Conservation (phyloP, 495 filamentous ascomycete genomes). For the Peziza echinospora region DNA sequence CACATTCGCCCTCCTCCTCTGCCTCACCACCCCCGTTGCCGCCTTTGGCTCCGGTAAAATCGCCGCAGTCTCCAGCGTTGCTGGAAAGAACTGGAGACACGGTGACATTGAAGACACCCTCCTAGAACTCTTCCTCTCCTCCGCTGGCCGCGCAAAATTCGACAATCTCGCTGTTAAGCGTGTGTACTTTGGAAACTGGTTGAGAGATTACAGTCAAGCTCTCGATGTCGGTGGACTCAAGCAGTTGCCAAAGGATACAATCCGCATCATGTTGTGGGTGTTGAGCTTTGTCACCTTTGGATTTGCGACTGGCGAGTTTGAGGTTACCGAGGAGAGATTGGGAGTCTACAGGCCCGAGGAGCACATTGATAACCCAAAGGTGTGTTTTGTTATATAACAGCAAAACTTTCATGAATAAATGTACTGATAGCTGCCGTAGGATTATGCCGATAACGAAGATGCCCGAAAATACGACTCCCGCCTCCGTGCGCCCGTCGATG, state of each 20-base stretch:
- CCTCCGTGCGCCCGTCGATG: slow-evolving; percentile 63
- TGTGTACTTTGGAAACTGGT: slow-evolving; percentile 82
- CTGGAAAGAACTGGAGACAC: slow-evolving; percentile 85
- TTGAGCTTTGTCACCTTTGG: slow-evolving; percentile 44
- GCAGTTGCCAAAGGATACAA: slow-evolving; percentile 68
- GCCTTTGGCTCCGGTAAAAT: slow-evolving; percentile 86
- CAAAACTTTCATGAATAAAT: too few species aligned
- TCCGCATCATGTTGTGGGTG: slow-evolving; percentile 48
- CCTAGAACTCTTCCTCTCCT: slow-evolving; percentile 49
- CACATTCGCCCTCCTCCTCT: slow-evolving; percentile 36
- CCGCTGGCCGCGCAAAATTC: slow-evolving; percentile 54
- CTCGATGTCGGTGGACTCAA: slow-evolving; percentile 80
- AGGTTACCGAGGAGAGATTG: slow-evolving; percentile 67
- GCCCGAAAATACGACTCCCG: slow-evolving; percentile 58
- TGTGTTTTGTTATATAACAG: too few species aligned
- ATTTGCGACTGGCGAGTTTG: slow-evolving; percentile 73
- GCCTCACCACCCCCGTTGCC: slow-evolving; percentile 31
- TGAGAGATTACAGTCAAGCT: slow-evolving; percentile 61
- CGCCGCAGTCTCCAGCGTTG: slow-evolving; percentile 50
- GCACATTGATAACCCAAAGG: slow-evolving; percentile 40
- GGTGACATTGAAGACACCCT: slow-evolving; percentile 88
- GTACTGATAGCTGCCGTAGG: too few species aligned
- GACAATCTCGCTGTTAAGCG: slow-evolving; percentile 69
- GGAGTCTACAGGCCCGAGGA: slow-evolving; percentile 78
- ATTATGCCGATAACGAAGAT: slow-evolving; percentile 70